phyloP scores from a whole-genome alignment of 202 grass and related monocot species.

The Cymbopogon flexuosus region DNA sequence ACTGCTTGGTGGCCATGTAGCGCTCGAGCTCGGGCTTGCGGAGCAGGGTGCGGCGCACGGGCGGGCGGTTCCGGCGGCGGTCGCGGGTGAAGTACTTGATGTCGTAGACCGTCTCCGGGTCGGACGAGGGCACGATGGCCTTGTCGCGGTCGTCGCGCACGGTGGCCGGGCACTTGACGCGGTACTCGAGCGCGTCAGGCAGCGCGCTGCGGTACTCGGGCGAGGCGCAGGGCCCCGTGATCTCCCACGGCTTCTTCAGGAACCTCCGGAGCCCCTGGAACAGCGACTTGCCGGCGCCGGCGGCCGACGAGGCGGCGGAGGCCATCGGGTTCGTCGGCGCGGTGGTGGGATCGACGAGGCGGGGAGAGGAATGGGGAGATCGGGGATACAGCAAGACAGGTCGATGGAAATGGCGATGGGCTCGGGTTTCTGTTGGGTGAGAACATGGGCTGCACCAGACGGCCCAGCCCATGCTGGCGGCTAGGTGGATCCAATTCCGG shows the following conservation, averaged over 20 bases:
- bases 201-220: slow-evolving; percentile 79
- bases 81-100: slow-evolving; percentile 94
- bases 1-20: slow-evolving; percentile 86
- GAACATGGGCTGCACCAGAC: background rate
- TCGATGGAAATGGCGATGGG: slow-evolving; percentile 3
- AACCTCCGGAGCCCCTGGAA: slow-evolving; percentile 60
- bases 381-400: background rate
- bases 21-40: slow-evolving; percentile 72
- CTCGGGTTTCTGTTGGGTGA: background rate
- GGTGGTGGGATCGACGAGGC: slow-evolving; percentile 1
- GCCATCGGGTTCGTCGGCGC: slow-evolving; percentile 48
- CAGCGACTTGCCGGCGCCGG: slow-evolving; percentile 52
- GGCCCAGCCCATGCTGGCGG: background rate
- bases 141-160: slow-evolving; percentile 20
- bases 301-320: slow-evolving; percentile 34
- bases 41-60: slow-evolving; percentile 67
- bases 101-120: slow-evolving; percentile 83
- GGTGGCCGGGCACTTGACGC: slow-evolving; percentile 69
- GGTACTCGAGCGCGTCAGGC: slow-evolving; percentile 73
- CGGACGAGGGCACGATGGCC: slow-evolving; percentile 59
- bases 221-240: slow-evolving; percentile 82
- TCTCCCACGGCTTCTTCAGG: slow-evolving; percentile 95
- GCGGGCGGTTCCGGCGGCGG: slow-evolving; percentile 60
- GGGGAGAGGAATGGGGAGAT: background rate
- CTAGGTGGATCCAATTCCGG: background rate